Conservation (phyloP, 2,329 filamentous ascomycete genomes). For the Talaromyces pinophilus region DNA sequence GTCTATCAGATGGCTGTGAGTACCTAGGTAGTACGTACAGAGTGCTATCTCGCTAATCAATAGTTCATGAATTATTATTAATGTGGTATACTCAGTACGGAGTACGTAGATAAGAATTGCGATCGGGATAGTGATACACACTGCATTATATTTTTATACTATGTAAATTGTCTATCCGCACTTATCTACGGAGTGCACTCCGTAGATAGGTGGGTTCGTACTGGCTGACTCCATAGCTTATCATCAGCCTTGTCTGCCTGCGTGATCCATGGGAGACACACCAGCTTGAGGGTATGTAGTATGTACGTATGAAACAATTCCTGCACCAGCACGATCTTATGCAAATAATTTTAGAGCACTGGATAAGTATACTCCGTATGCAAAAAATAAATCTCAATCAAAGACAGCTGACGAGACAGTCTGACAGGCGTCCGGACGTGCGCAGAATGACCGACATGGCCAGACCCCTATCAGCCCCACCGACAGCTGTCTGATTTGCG, state of each 20-base stretch:
- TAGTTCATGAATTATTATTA: not conserved
- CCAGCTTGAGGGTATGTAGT: no score
- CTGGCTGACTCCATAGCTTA: constrained; percentile 5
- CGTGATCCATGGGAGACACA: not conserved
- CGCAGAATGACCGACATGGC: constrained; percentile 11
- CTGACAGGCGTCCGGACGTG: not conserved
- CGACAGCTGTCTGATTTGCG: constrained; percentile 15
- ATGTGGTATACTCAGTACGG: not conserved
- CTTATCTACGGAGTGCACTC: not conserved
- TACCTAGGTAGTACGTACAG: no score
- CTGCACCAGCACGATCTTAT: not conserved
- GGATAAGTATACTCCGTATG: not conserved
- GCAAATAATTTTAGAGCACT: not conserved
- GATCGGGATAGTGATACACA: not conserved
- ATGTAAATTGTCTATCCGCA: not conserved
- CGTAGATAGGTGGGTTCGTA: not conserved
- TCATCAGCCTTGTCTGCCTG: not conserved
- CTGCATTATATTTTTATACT: not conserved
- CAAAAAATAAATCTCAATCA: not conserved
- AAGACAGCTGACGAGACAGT: not conserved
- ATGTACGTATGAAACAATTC: not conserved
- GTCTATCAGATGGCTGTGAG: not conserved
- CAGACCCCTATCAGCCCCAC: constrained; percentile 21
- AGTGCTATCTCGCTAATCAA: not conserved
- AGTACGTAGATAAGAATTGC: not conserved